Conservation (phyloP, 352 stramenopile species). For the Albugo laibachii region DNA sequence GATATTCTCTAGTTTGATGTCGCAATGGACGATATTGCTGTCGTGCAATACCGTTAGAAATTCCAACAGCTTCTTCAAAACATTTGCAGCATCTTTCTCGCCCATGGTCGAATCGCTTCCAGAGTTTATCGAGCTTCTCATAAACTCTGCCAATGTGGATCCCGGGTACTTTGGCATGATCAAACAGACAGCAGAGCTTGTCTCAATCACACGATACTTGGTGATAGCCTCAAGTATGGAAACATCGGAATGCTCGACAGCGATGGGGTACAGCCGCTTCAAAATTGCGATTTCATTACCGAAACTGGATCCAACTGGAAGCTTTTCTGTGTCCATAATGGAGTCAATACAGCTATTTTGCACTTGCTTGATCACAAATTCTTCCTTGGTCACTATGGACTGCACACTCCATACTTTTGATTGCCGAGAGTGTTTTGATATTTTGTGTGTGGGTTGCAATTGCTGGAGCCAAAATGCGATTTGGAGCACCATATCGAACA, state of each 20-base stretch:
- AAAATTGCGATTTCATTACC: slow-evolving; percentile 22
- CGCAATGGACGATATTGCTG: slow-evolving; percentile 88
- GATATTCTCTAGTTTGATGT: slow-evolving; percentile 97
- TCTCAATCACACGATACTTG: slow-evolving; percentile 34
- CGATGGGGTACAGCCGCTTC: slow-evolving; percentile 12
- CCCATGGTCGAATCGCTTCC: slow-evolving; percentile 3
- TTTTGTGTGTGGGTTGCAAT: slow-evolving; percentile 7
- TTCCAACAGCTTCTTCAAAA: slow-evolving; percentile 21
- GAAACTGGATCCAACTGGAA: neutral
- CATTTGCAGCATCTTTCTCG: slow-evolving; percentile 24
- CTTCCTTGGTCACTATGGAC: slow-evolving; percentile 5
- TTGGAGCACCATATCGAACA: slow-evolving; percentile 17
- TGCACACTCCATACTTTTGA: slow-evolving; percentile 8
- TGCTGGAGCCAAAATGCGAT: slow-evolving; percentile 18
- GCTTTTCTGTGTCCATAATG: neutral
- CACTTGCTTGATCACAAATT: slow-evolving; percentile 28
- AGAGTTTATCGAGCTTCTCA: slow-evolving; percentile 11
- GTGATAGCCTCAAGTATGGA: slow-evolving; percentile 11
- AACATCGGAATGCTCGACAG: neutral
- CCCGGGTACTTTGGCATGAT: slow-evolving; percentile 34
- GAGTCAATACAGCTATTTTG: slow-evolving; percentile 5
- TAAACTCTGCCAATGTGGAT: slow-evolving; percentile 19
- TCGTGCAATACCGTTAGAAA: slow-evolving; percentile 84
- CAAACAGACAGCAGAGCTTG: slow-evolving; percentile 16
- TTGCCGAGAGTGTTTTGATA: slow-evolving; percentile 3